phyloP scores from a whole-genome alignment of 192 early-diverging fungal species.

The Backusella parvicylindrica region DNA sequence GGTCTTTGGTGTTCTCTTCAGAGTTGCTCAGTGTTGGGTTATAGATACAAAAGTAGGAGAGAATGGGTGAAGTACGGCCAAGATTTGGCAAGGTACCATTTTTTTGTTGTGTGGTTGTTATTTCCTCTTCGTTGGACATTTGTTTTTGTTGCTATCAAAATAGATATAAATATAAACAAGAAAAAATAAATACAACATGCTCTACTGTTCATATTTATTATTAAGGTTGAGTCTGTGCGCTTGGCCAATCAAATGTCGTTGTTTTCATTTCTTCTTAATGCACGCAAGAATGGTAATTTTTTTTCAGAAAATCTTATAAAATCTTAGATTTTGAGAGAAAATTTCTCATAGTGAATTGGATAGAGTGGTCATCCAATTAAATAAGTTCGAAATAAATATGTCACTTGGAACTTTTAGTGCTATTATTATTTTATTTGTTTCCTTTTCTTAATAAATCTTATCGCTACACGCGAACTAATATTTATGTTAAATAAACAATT shows the following conservation, averaged over 20 bases:
- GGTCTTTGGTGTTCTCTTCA: slow-evolving; percentile 71
- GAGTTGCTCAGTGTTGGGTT: slow-evolving; percentile 63
- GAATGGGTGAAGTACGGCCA: slow-evolving; percentile 40
- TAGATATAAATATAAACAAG: not conserved
- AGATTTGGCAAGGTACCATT: not conserved
- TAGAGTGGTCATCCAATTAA: too few species aligned
- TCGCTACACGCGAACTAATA: too few species aligned
- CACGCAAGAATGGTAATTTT: not conserved
- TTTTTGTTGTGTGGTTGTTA: not conserved
- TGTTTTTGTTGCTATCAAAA: not conserved
- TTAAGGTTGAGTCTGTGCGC: not conserved
- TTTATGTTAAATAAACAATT: too few species aligned
- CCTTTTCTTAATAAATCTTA: too few species aligned
- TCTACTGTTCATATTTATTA: not conserved
- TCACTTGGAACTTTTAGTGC: too few species aligned
- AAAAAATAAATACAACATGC: too few species aligned
- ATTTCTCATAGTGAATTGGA: too few species aligned
- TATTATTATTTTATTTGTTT: too few species aligned
- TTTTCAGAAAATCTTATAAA: too few species aligned
- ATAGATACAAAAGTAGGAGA: slow-evolving; percentile 77
- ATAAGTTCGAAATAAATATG: too few species aligned
- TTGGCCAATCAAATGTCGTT: not conserved
- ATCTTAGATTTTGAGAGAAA: too few species aligned
- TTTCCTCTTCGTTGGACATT: not conserved
- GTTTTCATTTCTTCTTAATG: not conserved